Evolutionary conservation across 306 rosid species (phyloP).

Genomic region (Neltuma alba): DNA sequence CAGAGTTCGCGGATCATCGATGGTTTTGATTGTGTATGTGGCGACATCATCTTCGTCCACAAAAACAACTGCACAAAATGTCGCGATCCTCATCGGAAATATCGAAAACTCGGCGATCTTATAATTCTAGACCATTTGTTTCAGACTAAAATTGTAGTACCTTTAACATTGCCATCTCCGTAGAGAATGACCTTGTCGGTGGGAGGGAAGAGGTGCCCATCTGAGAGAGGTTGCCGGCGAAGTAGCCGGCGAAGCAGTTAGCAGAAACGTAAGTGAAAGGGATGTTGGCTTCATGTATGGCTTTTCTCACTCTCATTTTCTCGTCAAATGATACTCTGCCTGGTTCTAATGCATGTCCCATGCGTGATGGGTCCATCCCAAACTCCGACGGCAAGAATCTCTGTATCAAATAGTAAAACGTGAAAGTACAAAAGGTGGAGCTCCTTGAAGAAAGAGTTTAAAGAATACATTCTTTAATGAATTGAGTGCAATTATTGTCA

Average conservation of each 20-base stretch:
- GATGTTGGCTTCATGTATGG: conserved; percentile 74
- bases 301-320: conserved; percentile 76
- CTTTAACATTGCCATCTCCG: conserved; percentile 80
- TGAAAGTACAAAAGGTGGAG: too few relatives aligned
- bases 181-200: conserved; percentile 60
- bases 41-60: conserved; percentile 79
- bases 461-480: too few relatives aligned
- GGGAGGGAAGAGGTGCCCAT: conserved; percentile 78
- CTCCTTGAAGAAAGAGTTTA: too few relatives aligned
- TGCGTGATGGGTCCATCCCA: conserved; percentile 76
- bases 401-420: conserved; percentile 26
- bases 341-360: conserved; percentile 79
- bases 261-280: conserved; percentile 84
- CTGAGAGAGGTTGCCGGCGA: conserved; percentile 76
- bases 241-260: conserved; percentile 82
- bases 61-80: conserved; percentile 43
- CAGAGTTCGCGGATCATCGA: conserved; percentile 75
- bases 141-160: too few relatives aligned
- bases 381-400: conserved; percentile 91
- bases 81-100: too few relatives aligned
- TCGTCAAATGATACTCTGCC: conserved; percentile 90
- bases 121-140: too few relatives aligned
- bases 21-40: conserved; percentile 67
- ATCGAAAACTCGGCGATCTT: too few relatives aligned
- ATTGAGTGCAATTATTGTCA: too few relatives aligned